phyloP scores from a whole-genome alignment of 2,329 filamentous ascomycete species.

The Penicillium expansum region DNA sequence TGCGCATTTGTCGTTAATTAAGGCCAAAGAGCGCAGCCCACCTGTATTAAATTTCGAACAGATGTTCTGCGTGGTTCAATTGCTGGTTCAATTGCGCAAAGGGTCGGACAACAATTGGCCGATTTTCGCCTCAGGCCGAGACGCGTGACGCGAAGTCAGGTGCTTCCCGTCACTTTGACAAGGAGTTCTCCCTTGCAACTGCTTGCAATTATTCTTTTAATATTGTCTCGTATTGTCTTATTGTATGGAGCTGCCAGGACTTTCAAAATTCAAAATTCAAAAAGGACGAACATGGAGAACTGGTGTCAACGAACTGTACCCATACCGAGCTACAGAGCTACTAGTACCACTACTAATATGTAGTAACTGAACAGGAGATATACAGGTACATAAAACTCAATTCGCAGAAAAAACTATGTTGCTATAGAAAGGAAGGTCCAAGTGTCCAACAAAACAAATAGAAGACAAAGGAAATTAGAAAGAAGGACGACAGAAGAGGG shows the following conservation, averaged over 20 bases:
- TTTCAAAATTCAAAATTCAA: not conserved
- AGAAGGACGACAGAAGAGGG: not conserved
- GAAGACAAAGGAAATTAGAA: not conserved
- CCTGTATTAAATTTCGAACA: not conserved
- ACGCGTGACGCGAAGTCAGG: slow-evolving; percentile 34
- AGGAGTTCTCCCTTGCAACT: not conserved
- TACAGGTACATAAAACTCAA: not conserved
- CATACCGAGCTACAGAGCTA: no score
- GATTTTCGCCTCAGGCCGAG: slow-evolving; percentile 29
- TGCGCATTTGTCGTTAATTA: not conserved
- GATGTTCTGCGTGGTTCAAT: not conserved
- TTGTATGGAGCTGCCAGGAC: not conserved
- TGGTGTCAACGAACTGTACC: not conserved
- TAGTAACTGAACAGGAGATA: not conserved
- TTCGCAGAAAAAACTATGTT: not conserved
- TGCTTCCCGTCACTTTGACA: slow-evolving; percentile 11
- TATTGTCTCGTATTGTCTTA: not conserved
- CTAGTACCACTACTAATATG: not conserved
- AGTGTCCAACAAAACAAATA: no score
- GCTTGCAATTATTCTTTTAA: not conserved
- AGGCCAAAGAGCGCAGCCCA: not conserved
- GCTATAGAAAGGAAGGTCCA: not conserved
- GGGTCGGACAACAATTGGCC: slow-evolving; percentile 19
- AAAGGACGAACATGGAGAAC: not conserved
- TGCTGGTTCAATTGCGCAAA: not conserved